Conservation (phyloP, 2,329 filamentous ascomycete genomes). For the Fusarium tricinctum region DNA sequence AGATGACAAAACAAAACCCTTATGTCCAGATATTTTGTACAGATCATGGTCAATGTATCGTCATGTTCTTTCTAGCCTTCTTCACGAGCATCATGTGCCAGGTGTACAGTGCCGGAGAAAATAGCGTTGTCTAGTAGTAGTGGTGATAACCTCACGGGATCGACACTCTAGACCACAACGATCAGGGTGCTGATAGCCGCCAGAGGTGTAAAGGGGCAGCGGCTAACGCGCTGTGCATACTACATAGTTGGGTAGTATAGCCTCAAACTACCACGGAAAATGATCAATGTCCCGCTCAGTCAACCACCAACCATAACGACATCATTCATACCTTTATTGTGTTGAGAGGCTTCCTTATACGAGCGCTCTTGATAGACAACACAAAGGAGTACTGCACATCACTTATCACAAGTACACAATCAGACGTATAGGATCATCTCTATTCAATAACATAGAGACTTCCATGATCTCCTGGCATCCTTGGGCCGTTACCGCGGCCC, state of each 20-base stretch:
- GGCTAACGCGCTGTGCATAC: background rate
- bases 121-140: conserved; percentile 9
- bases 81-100: background rate
- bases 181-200: conserved; percentile 9
- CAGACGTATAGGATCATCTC: conserved; percentile 44
- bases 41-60: background rate
- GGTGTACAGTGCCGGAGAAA: background rate
- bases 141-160: conserved; percentile 37
- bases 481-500: conserved; percentile 48
- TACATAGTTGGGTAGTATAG: background rate
- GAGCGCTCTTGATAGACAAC: background rate
- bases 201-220: conserved; percentile 16
- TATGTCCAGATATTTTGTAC: background rate
- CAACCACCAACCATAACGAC: too few relatives aligned
- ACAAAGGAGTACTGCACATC: background rate
- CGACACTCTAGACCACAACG: conserved; percentile 19
- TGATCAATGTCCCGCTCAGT: background rate
- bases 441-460: conserved; percentile 49
- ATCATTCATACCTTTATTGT: too few relatives aligned
- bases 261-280: background rate
- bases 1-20: background rate
- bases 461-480: conserved; percentile 49
- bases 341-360: too few relatives aligned
- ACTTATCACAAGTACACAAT: conserved; percentile 7
- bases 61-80: background rate